Evolutionary conservation across 306 rosid species (phyloP), one percentile per base, ranked within the genome.

Genomic region (Alnus rubra): DNA sequence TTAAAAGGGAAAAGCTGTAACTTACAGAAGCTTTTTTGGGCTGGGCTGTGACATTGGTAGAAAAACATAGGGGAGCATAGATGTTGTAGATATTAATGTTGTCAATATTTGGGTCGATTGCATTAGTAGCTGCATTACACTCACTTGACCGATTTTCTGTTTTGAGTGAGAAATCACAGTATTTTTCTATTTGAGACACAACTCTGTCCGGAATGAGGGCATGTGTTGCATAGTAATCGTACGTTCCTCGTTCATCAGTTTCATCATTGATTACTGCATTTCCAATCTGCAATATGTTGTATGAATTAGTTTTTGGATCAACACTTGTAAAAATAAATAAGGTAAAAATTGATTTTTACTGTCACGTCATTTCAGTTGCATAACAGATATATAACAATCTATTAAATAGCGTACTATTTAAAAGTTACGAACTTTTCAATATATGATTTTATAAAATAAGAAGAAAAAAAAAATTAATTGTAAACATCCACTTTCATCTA

Each of bases 191-290:
- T 10, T 58, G 8, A 0, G 16, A 6, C 2, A 81, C 87, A 1
- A 80, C 28, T 62, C 78, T 31, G 2, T 88, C 92, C 0, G 90
- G 71, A 30, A 90, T 81, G 3, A 93, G 59, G 9, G 90, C 97
- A 63, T 93, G 97, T n/a, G 68, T 69, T 0, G 86, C 92, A 11
- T 88, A 69, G 73, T 49, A 93, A 80, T 93, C 97, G 16, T 82
- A 91, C 90, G 75, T 83, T 77, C 98, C 98, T 10, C 1, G 7
- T 0, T 19, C 2, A 42, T 93, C 97, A 11, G 93, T 91, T 35
- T 84, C 88, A 4, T 90, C 92, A 10, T 93, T 86, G 71, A 90
- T 91, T 53, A 81, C 93, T 81, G 97, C 91, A 45, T 93, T 93
- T 18, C 98, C 97, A 69, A 93, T 88, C 97, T 89, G 78, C 72